Percentiles rank a stretch among this genome's conserved stretches.
Evolutionary conservation across 2,329 filamentous ascomycete genomes (phyloP).

Genomic region (Cladophialophora psammophila): DNA sequence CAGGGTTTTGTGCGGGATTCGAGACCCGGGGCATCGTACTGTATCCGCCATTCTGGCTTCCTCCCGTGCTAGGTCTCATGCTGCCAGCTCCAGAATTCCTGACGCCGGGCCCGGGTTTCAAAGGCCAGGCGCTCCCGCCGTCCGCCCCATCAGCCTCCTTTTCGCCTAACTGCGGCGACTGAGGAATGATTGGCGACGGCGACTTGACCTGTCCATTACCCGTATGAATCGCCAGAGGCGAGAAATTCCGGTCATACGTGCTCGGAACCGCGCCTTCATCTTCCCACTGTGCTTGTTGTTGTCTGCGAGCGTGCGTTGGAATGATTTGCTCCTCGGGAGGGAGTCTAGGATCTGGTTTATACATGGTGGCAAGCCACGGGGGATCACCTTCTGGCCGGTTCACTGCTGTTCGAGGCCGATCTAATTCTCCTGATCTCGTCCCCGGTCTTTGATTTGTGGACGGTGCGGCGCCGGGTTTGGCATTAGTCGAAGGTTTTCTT

Average conservation of each 20-base stretch:
- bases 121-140: constrained; percentile 42
- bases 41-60: constrained; percentile 53
- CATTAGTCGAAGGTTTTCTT: constrained; percentile 49
- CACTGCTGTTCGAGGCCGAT: constrained; percentile 59
- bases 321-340: constrained; percentile 95
- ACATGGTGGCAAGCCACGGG: constrained; percentile 93
- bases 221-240: constrained; percentile 68
- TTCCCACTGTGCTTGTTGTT: constrained; percentile 96
- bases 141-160: constrained; percentile 18
- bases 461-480: constrained; percentile 47
- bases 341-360: constrained; percentile 91
- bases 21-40: constrained; percentile 59
- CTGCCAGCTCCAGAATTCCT: constrained; percentile 39
- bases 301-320: constrained; percentile 86
- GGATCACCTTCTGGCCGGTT: constrained; percentile 90
- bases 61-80: constrained; percentile 51
- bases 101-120: constrained; percentile 42
- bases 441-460: constrained; percentile 63
- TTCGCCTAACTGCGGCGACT: constrained; percentile 30
- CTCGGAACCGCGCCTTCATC: constrained; percentile 86
- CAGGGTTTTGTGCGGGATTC: constrained; percentile 41
- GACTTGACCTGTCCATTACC: constrained; percentile 43
- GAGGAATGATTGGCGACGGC: constrained; percentile 22
- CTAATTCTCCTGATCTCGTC: constrained; percentile 66
- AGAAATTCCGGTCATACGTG: constrained; percentile 86